Evolutionary conservation across 2,329 filamentous ascomycete species (phyloP), one percentile per base, ranked within the genome.

Genomic region (Stachybotrys chlorohalonatus): DNA sequence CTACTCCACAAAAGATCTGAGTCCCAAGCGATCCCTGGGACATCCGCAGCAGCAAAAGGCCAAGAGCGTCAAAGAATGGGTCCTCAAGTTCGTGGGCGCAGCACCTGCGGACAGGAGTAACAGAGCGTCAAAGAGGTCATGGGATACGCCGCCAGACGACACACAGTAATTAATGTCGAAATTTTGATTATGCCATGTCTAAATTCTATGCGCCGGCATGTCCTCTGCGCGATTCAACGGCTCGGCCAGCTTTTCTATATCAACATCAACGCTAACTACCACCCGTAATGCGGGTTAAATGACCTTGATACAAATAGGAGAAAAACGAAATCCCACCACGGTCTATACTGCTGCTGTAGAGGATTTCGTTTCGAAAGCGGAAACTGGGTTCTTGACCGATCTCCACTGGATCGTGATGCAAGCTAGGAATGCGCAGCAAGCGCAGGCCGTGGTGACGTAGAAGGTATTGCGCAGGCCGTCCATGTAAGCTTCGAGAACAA

Each of bases 11-110:
- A 73, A 71, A 24, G 76, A 80, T 51, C 67, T 87, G 45, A 66
- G 71, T 11, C 61, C 54, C 13, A 65, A 60, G 46, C 56, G 62
- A 11, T 50, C 56, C 0, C 56, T 59, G n/a, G 56, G 56, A 11
- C 68, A 78, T 56, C 77, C 76, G 16, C 81, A 89, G 63, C 62
- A 84, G 7, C 73, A 76, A 31, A 92, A 89, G 69, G 79, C 87
- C 30, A 77, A 73, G 58, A 77, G 76, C 51, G 89, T 95, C 42
- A 82, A 81, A 61, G 82, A 87, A 59, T 96, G 91, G 91, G 82
- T 90, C 8, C 68, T 84, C 55, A 74, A 76, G 45, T 94, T 93
- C 68, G 83, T 95, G 5, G 76, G 75, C 4, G 65, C 65, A 1
- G 72, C 69, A 49, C 50, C 60, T 7, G 57, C 51, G 8, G 54